Evolutionary conservation across 345 rosid genomes (phyloP), one percentile per base, ranked within the genome.

Genomic region (Punica granatum): DNA sequence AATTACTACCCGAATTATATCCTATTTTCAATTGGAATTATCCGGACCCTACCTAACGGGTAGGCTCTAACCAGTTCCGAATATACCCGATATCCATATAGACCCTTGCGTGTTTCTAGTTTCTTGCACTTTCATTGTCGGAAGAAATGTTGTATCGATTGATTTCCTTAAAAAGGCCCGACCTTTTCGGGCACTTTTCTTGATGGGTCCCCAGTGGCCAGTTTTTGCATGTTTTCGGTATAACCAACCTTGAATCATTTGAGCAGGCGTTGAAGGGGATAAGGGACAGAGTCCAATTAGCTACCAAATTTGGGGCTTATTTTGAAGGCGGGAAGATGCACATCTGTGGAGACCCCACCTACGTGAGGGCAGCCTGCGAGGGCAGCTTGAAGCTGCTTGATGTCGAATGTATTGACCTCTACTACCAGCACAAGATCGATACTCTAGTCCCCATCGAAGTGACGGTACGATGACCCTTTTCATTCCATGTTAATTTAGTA

Each of bases 391-490:
- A 71, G 63, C 77, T 89, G 62, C 87, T 88, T 67, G 77, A 74
- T 6, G 78, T 82, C 51, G 76, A 70, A 23, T 84, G 59, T 41
- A 77, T 88, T 70, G 94, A 86, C 75, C 94, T 88, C 46, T 88
- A 82, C 72, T 85, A 88, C 66, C 89, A 82, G 66, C 90, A 88
- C 64, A 75, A 85, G 5, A 65, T 84, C 25, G 90, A 88, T 48
- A 86, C 80, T 28, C 72, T 61, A 13, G 64, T 88, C 15, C 90
- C 90, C 1, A 84, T 84, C 25, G 88, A 88, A 82, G 21, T 81
- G 75, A 88, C 88, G 73, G 89, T 88, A 76, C 25, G 71, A 28
- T 36, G 9, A 43, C 59, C 34, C 15, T 4, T n/a, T 32, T 18
- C 19, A 30, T 59, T 64, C 10, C 18, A 28, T 59, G 31, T 36